Percentiles rank a stretch among this genome's conserved stretches.
These are phyloP conservation scores for Lodderomyces elongisporus DNA, from an alignment of 1,139 yeast species.

Conservation along the genomic window DNA sequence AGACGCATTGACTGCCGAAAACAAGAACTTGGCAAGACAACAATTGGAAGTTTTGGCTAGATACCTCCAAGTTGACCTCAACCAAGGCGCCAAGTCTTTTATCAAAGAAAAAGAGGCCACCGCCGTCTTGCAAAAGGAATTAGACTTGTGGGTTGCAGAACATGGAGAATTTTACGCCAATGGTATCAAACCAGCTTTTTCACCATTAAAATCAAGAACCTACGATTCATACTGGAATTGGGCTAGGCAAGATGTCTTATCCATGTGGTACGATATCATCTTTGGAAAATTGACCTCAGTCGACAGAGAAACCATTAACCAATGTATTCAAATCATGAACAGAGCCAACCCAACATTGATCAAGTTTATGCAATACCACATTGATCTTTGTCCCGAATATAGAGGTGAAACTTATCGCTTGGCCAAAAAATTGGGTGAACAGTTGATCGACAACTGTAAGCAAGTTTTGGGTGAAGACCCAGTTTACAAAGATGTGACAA, in stretches of 20 bases:
- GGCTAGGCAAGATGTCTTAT: constrained; percentile 96
- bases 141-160: constrained; percentile 90
- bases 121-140: constrained; percentile 75
- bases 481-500: constrained; percentile 89
- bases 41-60: constrained; percentile 94
- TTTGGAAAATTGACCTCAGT: constrained; percentile 87
- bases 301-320: constrained; percentile 93
- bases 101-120: constrained; percentile 88
- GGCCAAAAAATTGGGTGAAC: constrained; percentile 86
- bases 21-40: constrained; percentile 84
- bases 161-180: constrained; percentile 93
- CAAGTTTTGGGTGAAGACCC: constrained; percentile 81
- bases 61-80: constrained; percentile 87
- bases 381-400: constrained; percentile 84
- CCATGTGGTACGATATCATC: constrained; percentile 91
- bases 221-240: constrained; percentile 99
- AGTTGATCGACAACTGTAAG: constrained; percentile 90
- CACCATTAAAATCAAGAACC: constrained; percentile 87
- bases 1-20: constrained; percentile 89
- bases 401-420: constrained; percentile 87
- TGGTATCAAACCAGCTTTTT: constrained; percentile 87
- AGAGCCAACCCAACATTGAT: constrained; percentile 91
- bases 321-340: constrained; percentile 97
- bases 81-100: constrained; percentile 82
- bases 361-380: constrained; percentile 95